A percentile compares a stretch with the other conserved stretches of the same genome.
Evolutionary conservation across 108 stramenopile species (phyloP).

Genomic region (Poteriospumella lacustris): DNA sequence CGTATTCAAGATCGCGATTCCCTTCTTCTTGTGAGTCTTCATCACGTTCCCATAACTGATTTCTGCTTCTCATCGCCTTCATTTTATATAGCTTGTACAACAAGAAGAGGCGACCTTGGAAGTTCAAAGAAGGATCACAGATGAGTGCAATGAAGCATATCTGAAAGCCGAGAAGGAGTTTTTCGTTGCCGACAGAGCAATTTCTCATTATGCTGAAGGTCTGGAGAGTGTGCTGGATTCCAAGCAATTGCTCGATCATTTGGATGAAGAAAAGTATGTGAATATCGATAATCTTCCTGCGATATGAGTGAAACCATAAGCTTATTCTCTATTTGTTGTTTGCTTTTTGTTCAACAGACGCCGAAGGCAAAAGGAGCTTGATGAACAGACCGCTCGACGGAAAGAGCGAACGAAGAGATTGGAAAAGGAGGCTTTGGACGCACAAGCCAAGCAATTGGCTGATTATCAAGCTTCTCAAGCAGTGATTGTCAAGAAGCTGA

Average conservation of each 20-base stretch:
- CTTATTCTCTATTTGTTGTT: no score
- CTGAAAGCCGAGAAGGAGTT: neutral
- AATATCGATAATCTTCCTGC: no score
- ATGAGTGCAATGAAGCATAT: neutral
- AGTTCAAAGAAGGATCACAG: neutral
- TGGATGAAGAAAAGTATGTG: conserved; percentile 12
- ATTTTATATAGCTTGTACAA: neutral
- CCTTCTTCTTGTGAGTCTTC: conserved; percentile 1
- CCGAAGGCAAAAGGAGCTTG: no score
- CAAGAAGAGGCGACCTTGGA: conserved; percentile 5
- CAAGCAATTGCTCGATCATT: neutral
- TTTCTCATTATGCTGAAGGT: neutral
- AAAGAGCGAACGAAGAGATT: neutral
- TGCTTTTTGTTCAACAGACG: no score
- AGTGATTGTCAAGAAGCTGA: neutral
- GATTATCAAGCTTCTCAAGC: neutral
- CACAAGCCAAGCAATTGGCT: neutral
- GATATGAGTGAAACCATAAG: no score
- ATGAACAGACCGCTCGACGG: no score
- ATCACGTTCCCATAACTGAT: neutral
- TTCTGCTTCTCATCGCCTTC: neutral
- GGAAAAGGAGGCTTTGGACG: neutral
- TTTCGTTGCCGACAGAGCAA: neutral
- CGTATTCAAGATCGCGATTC: neutral
- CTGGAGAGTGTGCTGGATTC: neutral